Percentiles rank a stretch among this genome's conserved stretches.
These are phyloP conservation scores for Niveomyces coronatus DNA, from an alignment of 2,329 filamentous ascomycete genomes.

Conservation along the genomic window DNA sequence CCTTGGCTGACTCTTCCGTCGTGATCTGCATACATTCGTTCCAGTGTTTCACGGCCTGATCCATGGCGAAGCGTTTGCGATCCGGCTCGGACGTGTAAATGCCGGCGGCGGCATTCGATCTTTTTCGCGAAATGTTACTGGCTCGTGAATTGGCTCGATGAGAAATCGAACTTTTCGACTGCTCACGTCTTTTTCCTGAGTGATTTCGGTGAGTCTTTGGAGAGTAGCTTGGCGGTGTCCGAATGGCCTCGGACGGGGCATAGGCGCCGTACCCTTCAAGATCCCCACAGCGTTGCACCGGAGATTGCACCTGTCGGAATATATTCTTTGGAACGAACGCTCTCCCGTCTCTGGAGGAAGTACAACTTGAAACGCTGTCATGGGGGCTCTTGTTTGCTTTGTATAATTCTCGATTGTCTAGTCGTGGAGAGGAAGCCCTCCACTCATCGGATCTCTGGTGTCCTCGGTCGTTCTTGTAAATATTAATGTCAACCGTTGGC, in stretches of 20 bases:
- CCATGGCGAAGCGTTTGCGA: slow-evolving; percentile 8
- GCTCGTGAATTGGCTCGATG: slow-evolving; percentile 1
- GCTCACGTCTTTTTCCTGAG: not conserved
- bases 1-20: slow-evolving; percentile 3
- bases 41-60: slow-evolving; percentile 14
- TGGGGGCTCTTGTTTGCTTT: too few relatives aligned
- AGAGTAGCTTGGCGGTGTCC: not conserved
- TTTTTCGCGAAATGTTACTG: slow-evolving; percentile 7
- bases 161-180: not conserved
- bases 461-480: too few relatives aligned
- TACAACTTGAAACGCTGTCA: too few relatives aligned
- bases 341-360: too few relatives aligned
- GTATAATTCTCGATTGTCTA: too few relatives aligned
- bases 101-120: not conserved
- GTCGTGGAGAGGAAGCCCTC: too few relatives aligned
- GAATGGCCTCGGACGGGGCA: not conserved
- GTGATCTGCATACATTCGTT: slow-evolving; percentile 8
- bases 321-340: not conserved
- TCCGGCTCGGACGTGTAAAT: not conserved
- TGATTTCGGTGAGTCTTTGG: not conserved
- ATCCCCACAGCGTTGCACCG: slow-evolving; percentile 2
- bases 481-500: too few relatives aligned
- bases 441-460: too few relatives aligned
- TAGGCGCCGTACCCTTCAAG: slow-evolving; percentile 3
- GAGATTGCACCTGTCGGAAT: not conserved